These are phyloP conservation scores for Nigrospora oryzae DNA, from an alignment of 2,329 filamentous ascomycete genomes.

Conservation along the genomic window DNA sequence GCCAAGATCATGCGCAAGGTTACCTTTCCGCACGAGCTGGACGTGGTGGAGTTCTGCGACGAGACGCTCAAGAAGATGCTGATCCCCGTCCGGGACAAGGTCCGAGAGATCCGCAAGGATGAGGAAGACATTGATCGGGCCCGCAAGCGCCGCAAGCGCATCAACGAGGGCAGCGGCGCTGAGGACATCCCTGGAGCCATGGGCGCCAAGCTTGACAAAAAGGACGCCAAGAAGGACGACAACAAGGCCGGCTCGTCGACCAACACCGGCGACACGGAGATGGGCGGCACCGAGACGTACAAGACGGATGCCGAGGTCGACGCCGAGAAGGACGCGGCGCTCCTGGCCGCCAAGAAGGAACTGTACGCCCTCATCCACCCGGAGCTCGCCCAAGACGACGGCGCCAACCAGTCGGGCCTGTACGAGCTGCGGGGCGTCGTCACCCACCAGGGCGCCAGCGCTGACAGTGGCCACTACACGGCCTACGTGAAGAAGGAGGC, in stretches of 20 bases:
- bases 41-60: conserved; percentile 90
- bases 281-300: conserved; percentile 65
- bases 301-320: conserved; percentile 95
- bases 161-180: conserved; percentile 34
- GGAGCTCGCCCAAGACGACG: conserved; percentile 65
- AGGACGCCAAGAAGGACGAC: conserved; percentile 28
- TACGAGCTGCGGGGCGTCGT: conserved; percentile 93
- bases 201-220: conserved; percentile 41
- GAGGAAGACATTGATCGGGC: conserved; percentile 87
- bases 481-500: conserved; percentile 92
- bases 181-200: conserved; percentile 39
- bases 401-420: conserved; percentile 85
- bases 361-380: conserved; percentile 70
- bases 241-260: conserved; percentile 25
- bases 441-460: conserved; percentile 92
- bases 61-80: conserved; percentile 77
- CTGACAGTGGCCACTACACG: conserved; percentile 97
- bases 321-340: conserved; percentile 67
- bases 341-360: conserved; percentile 80
- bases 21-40: conserved; percentile 87
- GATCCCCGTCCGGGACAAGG: conserved; percentile 89
- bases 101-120: conserved; percentile 90
- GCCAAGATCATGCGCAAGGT: conserved; percentile 99
- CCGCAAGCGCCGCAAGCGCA: conserved; percentile 80
- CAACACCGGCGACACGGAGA: conserved; percentile 53